Evolutionary conservation across 768 basidiomycete species (phyloP).

Genomic region (Lactarius indigo): DNA sequence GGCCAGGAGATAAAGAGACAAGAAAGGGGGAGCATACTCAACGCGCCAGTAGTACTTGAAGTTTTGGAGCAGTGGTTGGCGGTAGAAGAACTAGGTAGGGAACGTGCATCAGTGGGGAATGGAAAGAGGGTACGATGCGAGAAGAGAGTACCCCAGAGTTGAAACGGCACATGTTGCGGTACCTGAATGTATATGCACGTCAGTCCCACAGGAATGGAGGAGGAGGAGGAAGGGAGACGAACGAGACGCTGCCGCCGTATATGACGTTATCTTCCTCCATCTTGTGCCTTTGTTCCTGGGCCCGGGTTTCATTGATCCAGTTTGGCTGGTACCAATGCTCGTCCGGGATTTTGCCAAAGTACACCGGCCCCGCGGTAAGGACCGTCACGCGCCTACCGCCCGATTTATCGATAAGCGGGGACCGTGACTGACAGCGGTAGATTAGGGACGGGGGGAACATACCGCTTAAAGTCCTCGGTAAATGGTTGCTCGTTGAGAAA

Average conservation of each 20-base stretch:
- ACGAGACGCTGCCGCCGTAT: conserved; percentile 23
- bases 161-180: conserved; percentile 54
- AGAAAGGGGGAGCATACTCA: conserved; percentile 49
- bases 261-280: conserved; percentile 33
- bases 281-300: conserved; percentile 38
- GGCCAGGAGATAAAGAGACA: background rate
- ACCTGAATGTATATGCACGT: conserved; percentile 23
- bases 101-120: background rate
- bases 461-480: conserved; percentile 68
- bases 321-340: conserved; percentile 49
- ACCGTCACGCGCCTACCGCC: conserved; percentile 30
- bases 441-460: conserved; percentile 30
- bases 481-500: conserved; percentile 88
- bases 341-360: conserved; percentile 43
- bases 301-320: conserved; percentile 50
- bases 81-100: conserved; percentile 67
- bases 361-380: conserved; percentile 34
- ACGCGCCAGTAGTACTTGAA: conserved; percentile 92
- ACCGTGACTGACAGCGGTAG: too few species aligned
- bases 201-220: too few species aligned
- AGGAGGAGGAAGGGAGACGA: background rate
- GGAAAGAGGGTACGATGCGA: background rate
- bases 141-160: conserved; percentile 39
- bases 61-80: conserved; percentile 67
- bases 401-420: background rate